Evolutionary conservation across 2,329 filamentous ascomycete species (phyloP), one percentile per base, ranked within the genome.

Genomic region (Fusarium longipes): DNA sequence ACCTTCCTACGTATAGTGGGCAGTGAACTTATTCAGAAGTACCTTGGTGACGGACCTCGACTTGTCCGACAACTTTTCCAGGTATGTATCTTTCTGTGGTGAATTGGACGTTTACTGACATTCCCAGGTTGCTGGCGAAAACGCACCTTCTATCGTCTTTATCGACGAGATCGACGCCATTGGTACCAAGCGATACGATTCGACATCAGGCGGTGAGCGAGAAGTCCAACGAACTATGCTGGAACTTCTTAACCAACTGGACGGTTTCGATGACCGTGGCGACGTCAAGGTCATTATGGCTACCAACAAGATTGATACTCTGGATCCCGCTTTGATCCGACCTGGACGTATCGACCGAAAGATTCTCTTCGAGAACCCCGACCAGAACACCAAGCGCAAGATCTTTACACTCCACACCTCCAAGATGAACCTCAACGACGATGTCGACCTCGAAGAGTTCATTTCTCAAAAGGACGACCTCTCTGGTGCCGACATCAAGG

Each of bases 211-310:
- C 66, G 96, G 96, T 78, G 96, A 99, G 80, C 91, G 95, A 71
- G 96, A 99, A 80, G 93, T 99, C 36, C 96, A 99, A 83, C 90
- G 96, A 79, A 53, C 50, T 10, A 53, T 53, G 50, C 39, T 53
- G 39, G 50, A 53, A 7, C 50, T 53, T 30, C 50, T 53, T 14
- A 53, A 53, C 39, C 50, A 53, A 29, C 22, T 53, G 36, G 50
- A 99, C 78, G 96, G 96, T 74, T 99, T 99, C 82, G 96, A 99
- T 77, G 96, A 99, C 80, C 92, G 96, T 63, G 96, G 96, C 72
- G 96, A 99, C 77, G 95, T 99, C 81, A 99, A 99, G 85, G 96
- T 99, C 65, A 95, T 99, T 79, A 98, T 99, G 94, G 96, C 96
- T 14, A 99, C 96, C 71, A 99, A 99, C 89, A 99, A 99, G 88